Conservation (phyloP, 2,329 filamentous ascomycete species). For the Calonectria multiphialidica region DNA sequence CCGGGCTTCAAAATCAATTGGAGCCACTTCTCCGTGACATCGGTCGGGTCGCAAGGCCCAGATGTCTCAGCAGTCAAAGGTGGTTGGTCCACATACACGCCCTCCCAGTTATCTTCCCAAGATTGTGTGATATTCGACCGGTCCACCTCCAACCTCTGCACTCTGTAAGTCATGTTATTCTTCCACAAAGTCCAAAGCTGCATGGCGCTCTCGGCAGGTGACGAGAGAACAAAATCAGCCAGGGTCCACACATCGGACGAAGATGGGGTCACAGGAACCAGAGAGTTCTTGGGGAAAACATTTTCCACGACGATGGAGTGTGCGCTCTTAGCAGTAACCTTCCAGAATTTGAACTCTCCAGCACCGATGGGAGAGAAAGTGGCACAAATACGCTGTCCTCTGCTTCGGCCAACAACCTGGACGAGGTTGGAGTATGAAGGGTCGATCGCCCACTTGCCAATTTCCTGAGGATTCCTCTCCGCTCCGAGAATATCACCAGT, state of each 20-base stretch:
- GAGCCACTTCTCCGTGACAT: constrained; percentile 88
- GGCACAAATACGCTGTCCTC: constrained; percentile 71
- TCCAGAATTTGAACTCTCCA: constrained; percentile 96
- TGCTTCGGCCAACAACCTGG: constrained; percentile 72
- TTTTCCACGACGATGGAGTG: constrained; percentile 77
- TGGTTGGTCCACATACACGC: constrained; percentile 72
- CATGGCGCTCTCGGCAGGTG: constrained; percentile 65
- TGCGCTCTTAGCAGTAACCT: constrained; percentile 73
- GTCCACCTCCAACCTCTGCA: constrained; percentile 80
- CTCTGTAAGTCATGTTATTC: constrained; percentile 82
- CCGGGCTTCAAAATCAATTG: constrained; percentile 86
- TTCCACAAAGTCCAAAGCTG: constrained; percentile 86
- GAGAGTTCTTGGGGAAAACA: constrained; percentile 69
- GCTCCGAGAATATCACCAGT: constrained; percentile 83
- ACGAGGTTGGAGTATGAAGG: constrained; percentile 83
- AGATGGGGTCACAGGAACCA: constrained; percentile 78
- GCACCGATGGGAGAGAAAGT: constrained; percentile 90
- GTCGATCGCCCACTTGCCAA: constrained; percentile 81
- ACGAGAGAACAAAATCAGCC: constrained; percentile 78
- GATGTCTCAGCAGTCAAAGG: constrained; percentile 67
- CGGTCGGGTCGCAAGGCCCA: constrained; percentile 73
- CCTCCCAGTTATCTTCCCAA: constrained; percentile 79
- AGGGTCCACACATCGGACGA: constrained; percentile 84
- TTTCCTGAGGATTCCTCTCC: constrained; percentile 74
- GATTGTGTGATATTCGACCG: constrained; percentile 71